Evolutionary conservation across 768 basidiomycete species (phyloP), one percentile per base, ranked within the genome.

Genomic region (Rhizopogon sp.): DNA sequence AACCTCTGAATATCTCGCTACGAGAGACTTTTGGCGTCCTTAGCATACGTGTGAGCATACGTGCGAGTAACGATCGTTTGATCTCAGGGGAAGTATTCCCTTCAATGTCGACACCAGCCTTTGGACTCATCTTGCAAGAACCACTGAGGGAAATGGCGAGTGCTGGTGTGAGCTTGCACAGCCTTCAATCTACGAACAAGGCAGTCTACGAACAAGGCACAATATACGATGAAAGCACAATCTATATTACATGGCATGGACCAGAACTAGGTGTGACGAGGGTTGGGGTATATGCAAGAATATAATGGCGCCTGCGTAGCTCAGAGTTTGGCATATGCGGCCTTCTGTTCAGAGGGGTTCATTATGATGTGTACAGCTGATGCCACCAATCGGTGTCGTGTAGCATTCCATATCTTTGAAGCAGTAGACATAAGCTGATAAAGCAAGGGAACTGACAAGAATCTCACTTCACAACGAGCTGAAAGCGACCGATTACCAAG

Each of bases 341-440:
- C 37, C 16, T 20, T 54, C 39, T 58, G 55, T 22, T 46, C 7
- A 8, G 80, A 79, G 1, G 81, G 75, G 20, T 68, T 61, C 82
- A 83, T 82, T 58, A 81, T 83, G 52, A 78, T 72, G 45, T 84
- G 82, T 1, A 77, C 72, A 1, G 79, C 82, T 1, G 82, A 82
- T 6, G 76, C 78, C 8, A 81, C 77, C 5, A 85, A 68, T 10
- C 80, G 76, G 56, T 76, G 77, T 56, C 75, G 69, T 1, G 78
- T 82, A 13, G 64, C 66, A 53, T 79, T 83, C 83, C 83, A 84
- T 40, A 85, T 77, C 83, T 84, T 43, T 13, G 8, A 47, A 35
- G 46, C 2, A 25, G 25, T 8, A 47, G 42, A 20, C 9, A 46
- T 39, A 9, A 39, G 22, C 22, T 43, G 35, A 40, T 35, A 2